Evolutionary conservation across 495 filamentous ascomycete species (phyloP), one percentile per base, ranked within the genome.

Genomic region (Sordaria brevicollis): DNA sequence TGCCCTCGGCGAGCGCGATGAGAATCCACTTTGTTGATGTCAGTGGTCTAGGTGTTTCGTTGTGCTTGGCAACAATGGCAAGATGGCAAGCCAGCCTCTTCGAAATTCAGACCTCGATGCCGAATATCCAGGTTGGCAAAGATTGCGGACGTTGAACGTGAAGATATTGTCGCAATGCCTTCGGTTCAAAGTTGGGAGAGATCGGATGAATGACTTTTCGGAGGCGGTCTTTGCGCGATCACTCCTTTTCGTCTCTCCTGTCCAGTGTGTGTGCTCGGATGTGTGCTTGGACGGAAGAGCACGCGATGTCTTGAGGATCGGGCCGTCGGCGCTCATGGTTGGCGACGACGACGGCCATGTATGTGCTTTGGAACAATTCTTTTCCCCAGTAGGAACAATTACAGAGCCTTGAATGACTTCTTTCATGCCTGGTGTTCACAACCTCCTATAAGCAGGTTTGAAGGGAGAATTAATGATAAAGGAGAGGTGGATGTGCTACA

Each of bases 41-140:
- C 49, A 31, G 49, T 62, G 49, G 25, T 54, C 43, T 54, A n/a
- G n/a, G n/a, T 54, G 43, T 21, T 41, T 41, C 5, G 39, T 10
- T 21, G 39, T 43, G 17, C 39, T 43, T 19, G n/a, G n/a, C n/a
- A 17, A 8, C n/a, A 17, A 8, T 43, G 39, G 1, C n/a, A n/a
- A n/a, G 6, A 41, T 41, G n/a, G n/a, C 39, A 6, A n/a, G 9
- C 3, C 7, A 19, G 2, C n/a, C 39, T 41, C 17, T 41, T 41
- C 15, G n/a, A n/a, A n/a, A n/a, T n/a, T n/a, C n/a, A n/a, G n/a
- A n/a, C n/a, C n/a, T n/a, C n/a, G 17, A 19, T 1, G 6, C 19
- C 0, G 39, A 43, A 19, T 19, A 0, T 19, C n/a, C 0, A 21
- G 0, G 7, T n/a, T 39, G 1, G 2, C 3, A 0, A n/a, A 17